Base-by-base conservation (phyloP, 441 rosid species). In the Dalechampia spathulata region DNA sequence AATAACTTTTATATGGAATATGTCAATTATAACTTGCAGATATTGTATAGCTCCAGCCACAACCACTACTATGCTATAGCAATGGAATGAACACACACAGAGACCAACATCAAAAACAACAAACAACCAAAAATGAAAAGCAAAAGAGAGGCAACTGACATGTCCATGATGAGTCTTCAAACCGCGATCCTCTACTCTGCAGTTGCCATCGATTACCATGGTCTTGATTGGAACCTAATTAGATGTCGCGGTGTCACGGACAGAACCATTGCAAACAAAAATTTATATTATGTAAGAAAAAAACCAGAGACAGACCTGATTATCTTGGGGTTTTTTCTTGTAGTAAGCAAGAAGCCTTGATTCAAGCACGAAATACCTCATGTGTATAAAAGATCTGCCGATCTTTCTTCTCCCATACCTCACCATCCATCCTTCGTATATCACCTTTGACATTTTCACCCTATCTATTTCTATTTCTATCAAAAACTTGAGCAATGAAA, bases 371-470 rank as follows among this genome's bases (percentile, higher is more conserved):
- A 93, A 93, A 62, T 83, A 93, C 64, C 99, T 78, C 99, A 87
- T 93, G 57, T 93, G 99, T 64, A 93, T 89, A 57, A 78, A 93
- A 23, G 99, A 89, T 76, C 96, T 63, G 15, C 99, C 99, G 78
- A 93, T 93, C 85, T 83, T 93, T 70, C 97, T 81, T 54, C 99
- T 78, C 60, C 99, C 99, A 49, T 89, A 85, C 56, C 99, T 77
- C 69, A 93, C 99, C 99, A 89, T 93, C 99, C 97, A 93, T 61
- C 99, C 99, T 67, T 93, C 97, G 54, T 89, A 93, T 46, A 86
- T 87, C 16, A 83, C 80, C 71, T 89, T 93, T 17, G 99, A 80
- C 96, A 84, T 88, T 62, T 50, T 56, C 39, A 4, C 2, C 39
- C 39, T n/a, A n/a, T n/a, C n/a, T n/a, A n/a, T n/a, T n/a, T n/a